Percentiles rank a stretch among this genome's conserved stretches.
Conservation (phyloP, 164 flowering plant species). For the Hamamelis virginiana region DNA sequence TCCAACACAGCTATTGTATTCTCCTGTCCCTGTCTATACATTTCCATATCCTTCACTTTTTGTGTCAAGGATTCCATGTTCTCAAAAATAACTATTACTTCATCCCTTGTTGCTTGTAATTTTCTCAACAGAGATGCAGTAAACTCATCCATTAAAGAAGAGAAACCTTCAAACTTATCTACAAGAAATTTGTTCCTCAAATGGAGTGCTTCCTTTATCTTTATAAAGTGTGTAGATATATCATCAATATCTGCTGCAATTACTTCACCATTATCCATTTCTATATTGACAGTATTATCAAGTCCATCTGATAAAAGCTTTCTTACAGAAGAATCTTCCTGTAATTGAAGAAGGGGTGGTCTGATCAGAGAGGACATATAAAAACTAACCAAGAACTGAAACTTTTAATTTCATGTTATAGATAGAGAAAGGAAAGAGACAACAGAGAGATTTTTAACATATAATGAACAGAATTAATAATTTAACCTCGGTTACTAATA, state of each 20-base stretch:
- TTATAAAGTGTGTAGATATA: conserved; percentile 36
- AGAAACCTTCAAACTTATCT: conserved; percentile 48
- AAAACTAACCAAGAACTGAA: not conserved
- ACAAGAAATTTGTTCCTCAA: conserved; percentile 41
- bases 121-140: conserved; percentile 40
- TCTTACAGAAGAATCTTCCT: conserved; percentile 40
- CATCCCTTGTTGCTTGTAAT: conserved; percentile 42
- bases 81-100: conserved; percentile 27
- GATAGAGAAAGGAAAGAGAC: not conserved
- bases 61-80: conserved; percentile 40
- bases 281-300: conserved; percentile 26
- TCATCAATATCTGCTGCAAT: conserved; percentile 34
- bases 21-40: conserved; percentile 40
- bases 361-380: not conserved
- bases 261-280: conserved; percentile 27
- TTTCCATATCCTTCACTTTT: conserved; percentile 41
- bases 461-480: not conserved
- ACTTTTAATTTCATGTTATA: not conserved
- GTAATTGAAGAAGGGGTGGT: conserved; percentile 17
- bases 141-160: conserved; percentile 44
- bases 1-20: conserved; percentile 38
- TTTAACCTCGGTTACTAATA: too few relatives aligned
- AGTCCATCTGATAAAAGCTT: conserved; percentile 27
- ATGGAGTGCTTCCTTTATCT: conserved; percentile 44
- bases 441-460: not conserved